Conservation (phyloP, 192 early-diverging fungal genomes). For the Linnemannia schmuckeri region DNA sequence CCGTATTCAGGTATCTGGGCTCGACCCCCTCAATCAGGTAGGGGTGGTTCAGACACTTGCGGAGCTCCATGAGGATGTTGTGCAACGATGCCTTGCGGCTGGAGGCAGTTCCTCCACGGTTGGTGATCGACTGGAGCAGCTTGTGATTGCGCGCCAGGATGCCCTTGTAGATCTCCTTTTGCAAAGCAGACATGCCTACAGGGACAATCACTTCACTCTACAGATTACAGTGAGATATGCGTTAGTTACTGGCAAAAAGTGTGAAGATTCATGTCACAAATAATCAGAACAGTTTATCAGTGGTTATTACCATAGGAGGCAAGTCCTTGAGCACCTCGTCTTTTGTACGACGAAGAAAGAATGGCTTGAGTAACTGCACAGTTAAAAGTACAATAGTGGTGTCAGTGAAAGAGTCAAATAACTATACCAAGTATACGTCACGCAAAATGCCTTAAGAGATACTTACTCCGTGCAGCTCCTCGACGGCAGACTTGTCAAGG, state of each 20-base stretch:
- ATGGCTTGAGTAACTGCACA: constrained; percentile 66
- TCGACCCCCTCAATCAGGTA: constrained; percentile 74
- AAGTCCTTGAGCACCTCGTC: constrained; percentile 67
- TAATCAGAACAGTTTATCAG: not conserved
- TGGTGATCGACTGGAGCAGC: constrained; percentile 63
- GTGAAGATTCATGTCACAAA: not conserved
- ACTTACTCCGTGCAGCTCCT: constrained; percentile 74
- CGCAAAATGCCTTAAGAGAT: no score
- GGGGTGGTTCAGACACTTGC: constrained; percentile 81
- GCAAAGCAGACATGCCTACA: constrained; percentile 72
- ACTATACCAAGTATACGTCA: not conserved
- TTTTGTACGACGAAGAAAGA: constrained; percentile 82
- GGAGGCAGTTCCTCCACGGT: constrained; percentile 46
- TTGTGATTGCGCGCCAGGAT: constrained; percentile 68
- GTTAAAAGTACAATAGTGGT: not conserved
- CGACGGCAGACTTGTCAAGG: constrained; percentile 65
- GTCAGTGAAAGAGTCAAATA: not conserved
- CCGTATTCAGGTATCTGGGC: constrained; percentile 40
- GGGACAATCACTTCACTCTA: constrained; percentile 79
- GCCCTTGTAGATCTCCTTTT: constrained; percentile 78
- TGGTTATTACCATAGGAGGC: constrained; percentile 67
- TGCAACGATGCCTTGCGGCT: constrained; percentile 37
- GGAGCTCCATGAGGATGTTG: constrained; percentile 76
- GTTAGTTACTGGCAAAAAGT: not conserved
- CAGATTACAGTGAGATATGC: not conserved